A percentile compares a stretch with the other conserved stretches of the same genome.
Conservation (phyloP, 768 basidiomycete genomes). For the Calocera cornea region DNA sequence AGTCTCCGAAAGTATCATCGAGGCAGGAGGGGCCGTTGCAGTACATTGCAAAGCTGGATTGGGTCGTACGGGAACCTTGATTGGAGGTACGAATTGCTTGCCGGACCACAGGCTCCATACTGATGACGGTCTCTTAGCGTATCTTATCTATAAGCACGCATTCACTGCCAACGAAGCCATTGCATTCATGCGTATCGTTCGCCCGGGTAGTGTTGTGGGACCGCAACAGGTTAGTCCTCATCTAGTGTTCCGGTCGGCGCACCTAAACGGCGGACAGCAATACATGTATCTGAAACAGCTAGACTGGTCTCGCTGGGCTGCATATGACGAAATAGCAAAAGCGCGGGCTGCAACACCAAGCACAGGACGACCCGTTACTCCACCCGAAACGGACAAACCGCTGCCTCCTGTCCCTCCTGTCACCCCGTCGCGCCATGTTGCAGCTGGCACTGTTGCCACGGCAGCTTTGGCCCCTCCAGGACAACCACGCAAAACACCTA, state of each 20-base stretch:
- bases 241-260: not conserved
- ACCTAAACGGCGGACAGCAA: slow-evolving; percentile 31
- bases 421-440: slow-evolving; percentile 67
- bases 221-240: slow-evolving; percentile 46
- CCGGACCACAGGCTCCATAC: not conserved
- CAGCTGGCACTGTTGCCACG: slow-evolving; percentile 54
- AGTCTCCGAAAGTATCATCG: slow-evolving; percentile 63
- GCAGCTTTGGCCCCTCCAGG: slow-evolving; percentile 62
- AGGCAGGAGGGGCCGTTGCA: slow-evolving; percentile 66
- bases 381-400: slow-evolving; percentile 7
- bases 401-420: slow-evolving; percentile 46
- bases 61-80: slow-evolving; percentile 89
- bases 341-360: not conserved
- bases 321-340: slow-evolving; percentile 62
- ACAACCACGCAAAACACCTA: slow-evolving; percentile 79
- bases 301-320: slow-evolving; percentile 89
- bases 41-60: slow-evolving; percentile 95
- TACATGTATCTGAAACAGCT: slow-evolving; percentile 91
- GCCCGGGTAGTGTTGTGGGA: slow-evolving; percentile 86
- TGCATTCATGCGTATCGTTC: slow-evolving; percentile 94
- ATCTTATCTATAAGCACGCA: slow-evolving; percentile 96
- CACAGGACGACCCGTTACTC: slow-evolving; percentile 8
- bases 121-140: slow-evolving; percentile 36
- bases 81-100: slow-evolving; percentile 38
- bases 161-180: slow-evolving; percentile 94